Evolutionary conservation across 768 basidiomycete genomes (phyloP), one percentile per base, ranked within the genome.

Genomic region (Panaeolus papilionaceus): DNA sequence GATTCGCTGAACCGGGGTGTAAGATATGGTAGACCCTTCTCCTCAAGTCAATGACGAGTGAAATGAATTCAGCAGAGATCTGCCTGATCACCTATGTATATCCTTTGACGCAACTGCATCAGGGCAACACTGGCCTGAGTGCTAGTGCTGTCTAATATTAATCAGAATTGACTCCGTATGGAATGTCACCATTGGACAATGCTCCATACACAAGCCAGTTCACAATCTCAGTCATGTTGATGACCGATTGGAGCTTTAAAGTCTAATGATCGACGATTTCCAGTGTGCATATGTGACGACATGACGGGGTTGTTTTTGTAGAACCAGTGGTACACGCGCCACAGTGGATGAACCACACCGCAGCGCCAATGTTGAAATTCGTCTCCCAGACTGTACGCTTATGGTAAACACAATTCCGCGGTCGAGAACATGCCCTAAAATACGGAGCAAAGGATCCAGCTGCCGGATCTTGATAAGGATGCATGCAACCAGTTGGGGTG

Each of bases 201-300:
- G 4, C 26, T 28, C 54, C 54, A 33, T 28, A 58, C 47, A 1
- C 11, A 12, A 4, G 33, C 54, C 47, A 37, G 12, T 58, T 58
- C 54, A 58, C 54, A 33, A 33, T 58, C 54, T 33, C 12, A 58
- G 3, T 28, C 12, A 37, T 58, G 54, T 16, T n/a, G 54, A 18
- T 37, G 54, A 58, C 54, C 54, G 54, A 58, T 58, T 58, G 54
- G 54, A 58, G 54, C 54, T 33, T 58, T 28, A 58, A 58, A 58
- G 54, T 37, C 28, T 58, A 58, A 58, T 58, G 54, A 58, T 58
- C 26, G 28, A 58, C 3, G 54, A 58, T 58, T 58, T 10, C 3
- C 11, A 58, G 16, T 23, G 28, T 58, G 4, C 4, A 18, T 14
- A 58, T 58, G 54, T 58, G 54, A 58, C 54, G 54, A 58, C 26